Evolutionary conservation across 2,329 filamentous ascomycete species (phyloP).

Genomic region (Alternaria longipes): DNA sequence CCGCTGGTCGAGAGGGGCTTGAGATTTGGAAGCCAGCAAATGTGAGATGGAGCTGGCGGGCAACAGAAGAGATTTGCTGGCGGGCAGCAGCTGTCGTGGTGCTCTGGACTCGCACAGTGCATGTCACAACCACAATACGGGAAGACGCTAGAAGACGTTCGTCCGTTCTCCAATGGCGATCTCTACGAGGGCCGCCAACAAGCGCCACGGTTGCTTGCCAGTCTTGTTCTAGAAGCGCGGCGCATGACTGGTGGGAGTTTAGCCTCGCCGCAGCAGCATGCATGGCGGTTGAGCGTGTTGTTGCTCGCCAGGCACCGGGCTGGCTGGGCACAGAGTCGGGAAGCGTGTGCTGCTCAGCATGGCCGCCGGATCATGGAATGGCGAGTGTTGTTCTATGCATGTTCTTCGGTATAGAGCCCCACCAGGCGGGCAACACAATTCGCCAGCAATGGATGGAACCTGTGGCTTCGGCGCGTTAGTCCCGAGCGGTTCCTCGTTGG

Average conservation of each 20-base stretch:
- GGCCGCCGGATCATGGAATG: background rate
- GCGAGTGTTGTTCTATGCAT: constrained; percentile 16
- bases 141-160: constrained; percentile 22
- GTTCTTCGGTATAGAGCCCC: constrained; percentile 13
- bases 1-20: background rate
- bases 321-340: background rate
- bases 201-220: constrained; percentile 16
- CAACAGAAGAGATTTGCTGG: no score
- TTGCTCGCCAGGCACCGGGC: constrained; percentile 9
- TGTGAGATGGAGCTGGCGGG: no score
- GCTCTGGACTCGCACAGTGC: constrained; percentile 10
- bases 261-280: background rate
- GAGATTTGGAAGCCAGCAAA: no score
- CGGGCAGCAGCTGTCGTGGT: background rate
- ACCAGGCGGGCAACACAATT: constrained; percentile 6
- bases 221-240: constrained; percentile 14
- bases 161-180: constrained; percentile 4
- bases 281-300: constrained; percentile 4
- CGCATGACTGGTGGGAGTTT: constrained; percentile 21
- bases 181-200: constrained; percentile 13
- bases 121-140: constrained; percentile 18
- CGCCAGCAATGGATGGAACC: constrained; percentile 9
- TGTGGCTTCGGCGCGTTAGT: constrained; percentile 16
- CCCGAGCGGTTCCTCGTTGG: constrained; percentile 17
- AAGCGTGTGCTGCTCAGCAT: background rate